phyloP scores from a whole-genome alignment of 208 protist species.

The Herpetomonas tarakana region DNA sequence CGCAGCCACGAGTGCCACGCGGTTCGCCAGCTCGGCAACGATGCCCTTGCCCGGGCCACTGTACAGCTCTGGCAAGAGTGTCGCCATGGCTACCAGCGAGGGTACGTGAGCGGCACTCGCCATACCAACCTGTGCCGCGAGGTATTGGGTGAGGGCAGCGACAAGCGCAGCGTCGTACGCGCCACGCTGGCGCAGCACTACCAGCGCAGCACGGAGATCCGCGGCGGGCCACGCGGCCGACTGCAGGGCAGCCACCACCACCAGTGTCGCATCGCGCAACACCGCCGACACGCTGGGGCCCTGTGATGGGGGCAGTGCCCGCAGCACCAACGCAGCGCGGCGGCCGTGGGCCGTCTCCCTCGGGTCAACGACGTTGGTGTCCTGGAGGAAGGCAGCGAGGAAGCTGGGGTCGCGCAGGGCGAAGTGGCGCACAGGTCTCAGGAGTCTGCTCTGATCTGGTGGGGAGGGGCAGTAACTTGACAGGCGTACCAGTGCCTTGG shows the following conservation, averaged over 20 bases:
- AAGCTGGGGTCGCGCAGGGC: conserved; percentile 4
- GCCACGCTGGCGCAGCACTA: not conserved
- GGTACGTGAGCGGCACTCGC: not conserved
- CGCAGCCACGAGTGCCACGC: conserved; percentile 30
- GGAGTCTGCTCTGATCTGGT: not conserved
- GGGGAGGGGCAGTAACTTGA: not conserved
- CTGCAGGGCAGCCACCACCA: too few species aligned
- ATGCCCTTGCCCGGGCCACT: conserved; percentile 22
- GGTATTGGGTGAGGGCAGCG: not conserved
- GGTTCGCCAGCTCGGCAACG: conserved; percentile 21
- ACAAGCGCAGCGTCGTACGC: not conserved
- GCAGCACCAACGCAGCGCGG: not conserved
- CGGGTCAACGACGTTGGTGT: not conserved
- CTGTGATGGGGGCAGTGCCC: conserved; percentile 1
- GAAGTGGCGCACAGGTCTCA: conserved; percentile 1
- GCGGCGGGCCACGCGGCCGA: too few species aligned
- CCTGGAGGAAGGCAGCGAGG: not conserved
- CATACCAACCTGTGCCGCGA: not conserved
- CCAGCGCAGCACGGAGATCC: not conserved
- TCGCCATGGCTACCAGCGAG: not conserved
- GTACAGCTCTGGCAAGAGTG: conserved; percentile 16
- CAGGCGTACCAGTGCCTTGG: not conserved
- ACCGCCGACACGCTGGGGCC: too few species aligned
- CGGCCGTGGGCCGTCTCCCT: not conserved
- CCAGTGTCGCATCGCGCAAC: too few species aligned